Evolutionary conservation across 73 alveolate species (phyloP), one percentile per base, ranked within the genome.

Genomic region (Paramecium primaurelia): DNA sequence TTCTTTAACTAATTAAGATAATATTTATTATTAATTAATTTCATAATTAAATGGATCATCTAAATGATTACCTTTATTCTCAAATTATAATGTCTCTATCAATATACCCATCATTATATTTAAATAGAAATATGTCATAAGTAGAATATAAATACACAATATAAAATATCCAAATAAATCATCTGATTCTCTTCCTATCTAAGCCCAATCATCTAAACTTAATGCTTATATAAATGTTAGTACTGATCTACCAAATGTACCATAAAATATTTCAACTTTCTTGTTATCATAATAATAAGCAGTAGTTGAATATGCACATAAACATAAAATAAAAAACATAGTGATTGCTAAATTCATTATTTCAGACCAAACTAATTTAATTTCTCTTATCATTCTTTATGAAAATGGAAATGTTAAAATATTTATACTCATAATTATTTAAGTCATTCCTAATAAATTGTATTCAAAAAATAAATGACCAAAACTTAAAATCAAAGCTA

Each of bases 191-290:
- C 71, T 45, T 44, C 91, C 91, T 44, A 80, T 44, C 26, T 80
- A 80, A 10, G 77, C 91, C 91, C 91, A 80, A 80, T 80, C 91
- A 80, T 80, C 91, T 10, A 80, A 47, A 49, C 91, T 80, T 47
- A 80, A 47, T 8, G 91, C 77, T 8, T 80, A 80, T 16, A 80
- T 54, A 32, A 80, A 80, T 10, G 91, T 44, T 22, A 80, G 10
- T 5, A 80, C 51, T 14, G 77, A 45, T 80, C 91, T 80, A 20
- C 91, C 77, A 47, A 45, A 80, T 32, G 71, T 80, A 7, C 77
- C 45, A 80, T 32, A 80, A 49, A n/a, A 80, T 6, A 47, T 40
- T 9, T 22, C 49, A 6, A 47, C 42, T 40, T 80, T 28, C 1
- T 12, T 12, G 26, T 80, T 32, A 42, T 49, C 77, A 32, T 80